A percentile compares a stretch with the other conserved stretches of the same genome.
Evolutionary conservation across 2,329 filamentous ascomycete genomes (phyloP).

Genomic region (Alternaria consortialis): DNA sequence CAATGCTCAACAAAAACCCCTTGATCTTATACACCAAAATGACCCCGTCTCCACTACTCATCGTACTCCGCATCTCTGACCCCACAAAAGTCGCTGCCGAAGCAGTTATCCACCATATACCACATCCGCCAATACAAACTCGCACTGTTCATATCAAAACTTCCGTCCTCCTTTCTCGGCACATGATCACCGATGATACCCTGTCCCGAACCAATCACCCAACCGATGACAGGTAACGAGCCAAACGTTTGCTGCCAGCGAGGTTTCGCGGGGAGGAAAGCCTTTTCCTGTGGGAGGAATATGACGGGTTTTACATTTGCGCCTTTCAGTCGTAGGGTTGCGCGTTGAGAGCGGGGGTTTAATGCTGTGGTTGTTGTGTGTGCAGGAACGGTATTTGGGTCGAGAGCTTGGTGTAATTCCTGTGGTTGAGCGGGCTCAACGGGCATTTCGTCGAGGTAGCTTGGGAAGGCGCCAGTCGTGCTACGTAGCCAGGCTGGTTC

Average conservation of each 20-base stretch:
- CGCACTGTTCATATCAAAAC: slow-evolving; percentile 77
- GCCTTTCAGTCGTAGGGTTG: slow-evolving; percentile 42
- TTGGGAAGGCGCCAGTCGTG: slow-evolving; percentile 36
- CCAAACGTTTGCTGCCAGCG: slow-evolving; percentile 54
- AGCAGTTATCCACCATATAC: slow-evolving; percentile 63
- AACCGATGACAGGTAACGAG: slow-evolving; percentile 62
- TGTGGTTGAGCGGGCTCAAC: slow-evolving; percentile 9
- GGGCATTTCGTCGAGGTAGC: slow-evolving; percentile 29
- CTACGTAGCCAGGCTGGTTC: slow-evolving; percentile 28
- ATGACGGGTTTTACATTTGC: slow-evolving; percentile 50
- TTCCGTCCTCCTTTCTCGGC: slow-evolving; percentile 74
- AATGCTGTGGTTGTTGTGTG: slow-evolving; percentile 33
- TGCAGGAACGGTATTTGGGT: slow-evolving; percentile 21
- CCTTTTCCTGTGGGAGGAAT: slow-evolving; percentile 56
- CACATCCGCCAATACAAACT: slow-evolving; percentile 69
- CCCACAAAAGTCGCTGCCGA: slow-evolving; percentile 70
- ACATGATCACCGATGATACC: slow-evolving; percentile 79
- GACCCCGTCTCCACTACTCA: slow-evolving; percentile 29
- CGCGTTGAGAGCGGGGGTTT: slow-evolving; percentile 29
- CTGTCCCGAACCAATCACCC: slow-evolving; percentile 55
- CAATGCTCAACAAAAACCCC: slow-evolving; percentile 10
- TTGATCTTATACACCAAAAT: not conserved
- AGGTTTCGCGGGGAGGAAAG: slow-evolving; percentile 56
- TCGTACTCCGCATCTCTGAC: slow-evolving; percentile 62
- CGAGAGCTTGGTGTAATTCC: slow-evolving; percentile 47